Evolutionary conservation across 2,329 filamentous ascomycete species (phyloP).

Genomic region (Ascosphaera aggregata): DNA sequence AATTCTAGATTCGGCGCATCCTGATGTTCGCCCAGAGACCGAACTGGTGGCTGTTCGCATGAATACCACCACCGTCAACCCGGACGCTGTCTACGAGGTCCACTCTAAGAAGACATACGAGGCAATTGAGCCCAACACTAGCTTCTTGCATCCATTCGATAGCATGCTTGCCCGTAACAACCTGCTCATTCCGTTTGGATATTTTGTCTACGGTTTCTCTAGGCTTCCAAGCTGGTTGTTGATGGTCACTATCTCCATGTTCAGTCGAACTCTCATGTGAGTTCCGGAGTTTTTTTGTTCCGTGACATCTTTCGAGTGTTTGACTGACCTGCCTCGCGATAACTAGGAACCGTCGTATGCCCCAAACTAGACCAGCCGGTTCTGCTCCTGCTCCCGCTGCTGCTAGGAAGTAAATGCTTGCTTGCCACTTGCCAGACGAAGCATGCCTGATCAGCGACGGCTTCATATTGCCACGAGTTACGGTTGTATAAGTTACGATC

Average conservation of each 20-base stretch:
- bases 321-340: not conserved
- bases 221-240: constrained; percentile 39
- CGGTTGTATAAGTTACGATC: too few relatives aligned
- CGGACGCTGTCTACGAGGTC: constrained; percentile 32
- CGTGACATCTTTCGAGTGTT: not conserved
- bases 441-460: too few relatives aligned
- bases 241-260: constrained; percentile 38
- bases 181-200: constrained; percentile 30
- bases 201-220: constrained; percentile 30
- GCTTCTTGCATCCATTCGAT: constrained; percentile 37
- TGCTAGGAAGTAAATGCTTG: too few relatives aligned
- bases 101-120: constrained; percentile 33
- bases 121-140: constrained; percentile 29
- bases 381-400: too few relatives aligned
- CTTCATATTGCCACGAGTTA: too few relatives aligned
- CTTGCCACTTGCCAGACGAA: too few relatives aligned
- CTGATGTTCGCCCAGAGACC: constrained; percentile 28
- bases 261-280: constrained; percentile 39
- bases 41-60: constrained; percentile 29
- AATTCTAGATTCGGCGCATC: constrained; percentile 18
- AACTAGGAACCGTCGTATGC: not conserved
- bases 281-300: too few relatives aligned
- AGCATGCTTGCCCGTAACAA: constrained; percentile 29
- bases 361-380: not conserved
- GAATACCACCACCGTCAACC: constrained; percentile 33